phyloP scores from a whole-genome alignment of 2,329 filamentous ascomycete genomes.

The Trichoderma sp. region DNA sequence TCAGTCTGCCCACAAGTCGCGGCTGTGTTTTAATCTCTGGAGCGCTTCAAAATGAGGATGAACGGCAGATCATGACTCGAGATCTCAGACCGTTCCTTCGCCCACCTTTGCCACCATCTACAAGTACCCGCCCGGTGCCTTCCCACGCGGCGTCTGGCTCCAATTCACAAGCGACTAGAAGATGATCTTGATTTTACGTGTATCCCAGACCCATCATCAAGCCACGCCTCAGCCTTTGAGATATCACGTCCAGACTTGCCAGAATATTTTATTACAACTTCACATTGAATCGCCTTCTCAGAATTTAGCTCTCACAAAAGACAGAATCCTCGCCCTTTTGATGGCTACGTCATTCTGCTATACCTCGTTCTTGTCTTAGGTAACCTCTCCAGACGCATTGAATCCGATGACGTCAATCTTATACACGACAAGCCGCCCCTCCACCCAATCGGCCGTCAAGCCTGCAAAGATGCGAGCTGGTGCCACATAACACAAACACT shows the following conservation, averaged over 20 bases:
- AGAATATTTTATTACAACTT: too few species aligned
- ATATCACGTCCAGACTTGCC: too few species aligned
- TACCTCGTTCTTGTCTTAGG: neutral
- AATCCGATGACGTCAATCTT: conserved; percentile 8
- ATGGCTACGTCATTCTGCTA: neutral
- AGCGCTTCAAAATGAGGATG: neutral
- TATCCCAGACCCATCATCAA: neutral
- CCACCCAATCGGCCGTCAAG: neutral
- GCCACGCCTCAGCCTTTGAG: too few species aligned
- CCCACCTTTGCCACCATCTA: too few species aligned
- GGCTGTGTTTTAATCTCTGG: neutral
- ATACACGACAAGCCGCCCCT: neutral
- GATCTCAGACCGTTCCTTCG: too few species aligned
- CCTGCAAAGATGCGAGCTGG: neutral
- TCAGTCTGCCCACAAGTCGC: too few species aligned
- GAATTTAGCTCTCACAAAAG: neutral
- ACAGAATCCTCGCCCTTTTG: neutral
- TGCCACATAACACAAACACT: neutral
- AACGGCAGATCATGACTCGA: neutral
- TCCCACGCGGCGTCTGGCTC: too few species aligned
- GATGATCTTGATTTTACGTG: too few species aligned
- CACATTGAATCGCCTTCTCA: too few species aligned
- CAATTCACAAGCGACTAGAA: too few species aligned
- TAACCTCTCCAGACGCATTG: neutral
- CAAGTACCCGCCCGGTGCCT: too few species aligned